Evolutionary conservation across 495 filamentous ascomycete genomes (phyloP), one percentile per base, ranked within the genome.

Genomic region (Pseudevernia furfuracea): DNA sequence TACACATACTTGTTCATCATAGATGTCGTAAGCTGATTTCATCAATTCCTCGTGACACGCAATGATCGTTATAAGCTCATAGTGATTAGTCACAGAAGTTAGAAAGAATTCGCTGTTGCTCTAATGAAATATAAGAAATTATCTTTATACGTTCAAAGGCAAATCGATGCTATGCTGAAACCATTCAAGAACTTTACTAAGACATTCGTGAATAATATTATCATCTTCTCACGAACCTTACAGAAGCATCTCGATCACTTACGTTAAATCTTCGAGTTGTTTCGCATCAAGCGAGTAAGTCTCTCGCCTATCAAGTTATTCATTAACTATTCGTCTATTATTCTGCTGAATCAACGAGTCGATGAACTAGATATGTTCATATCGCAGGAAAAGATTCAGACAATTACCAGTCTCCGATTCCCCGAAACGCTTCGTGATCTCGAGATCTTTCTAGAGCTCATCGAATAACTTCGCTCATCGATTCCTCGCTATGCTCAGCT

Each of bases 191-290:
- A 11, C 25, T 62, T 62, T 62, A 21, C 10, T 10, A 52, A 57
- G 34, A 48, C 30, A 12, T 62, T 39, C 58, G 46, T 62, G 17
- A 30, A 66, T 62, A 58, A 57, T 62, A 57, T 66, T 58, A 39
- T 62, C 30, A 62, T 57, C 12, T 65, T 12, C 2, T 39, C 2
- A 9, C 4, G 19, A 1, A 53, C 4, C 0, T 62, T 59, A 61
- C 21, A 28, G 9, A 17, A 59, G 32, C 19, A 34, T 28, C n/a
- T 34, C 28, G 44, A 12, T 15, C 46, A 60, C 14, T n/a, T 59
- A 60, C 2, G 1, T 14, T 59, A 43, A 30, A 36, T 41, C 56
- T 57, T 38, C 21, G 5, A 30, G 49, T 7, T 30, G 2, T n/a
- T 21, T 19, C 37, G 56, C 1, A 57, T 2, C 9, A 53, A 46